These are phyloP conservation scores for Apodospora peruviana DNA, from an alignment of 495 filamentous ascomycete species.

Conservation along the genomic window DNA sequence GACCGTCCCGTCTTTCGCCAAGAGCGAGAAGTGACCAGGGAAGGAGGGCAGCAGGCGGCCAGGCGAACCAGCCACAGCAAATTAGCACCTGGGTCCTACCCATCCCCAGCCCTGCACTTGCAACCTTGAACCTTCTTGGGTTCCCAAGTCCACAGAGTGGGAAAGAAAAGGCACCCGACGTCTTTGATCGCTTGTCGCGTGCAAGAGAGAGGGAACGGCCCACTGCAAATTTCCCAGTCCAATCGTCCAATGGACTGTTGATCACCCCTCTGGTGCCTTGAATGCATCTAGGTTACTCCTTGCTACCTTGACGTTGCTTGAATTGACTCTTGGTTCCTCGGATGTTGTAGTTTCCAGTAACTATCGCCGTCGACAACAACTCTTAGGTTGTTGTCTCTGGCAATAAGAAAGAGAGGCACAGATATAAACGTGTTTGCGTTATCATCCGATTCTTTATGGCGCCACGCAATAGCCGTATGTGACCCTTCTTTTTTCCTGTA, in stretches of 20 bases:
- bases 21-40: background rate
- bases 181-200: no score
- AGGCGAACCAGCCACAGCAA: conserved; percentile 20
- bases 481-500: background rate
- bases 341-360: no score
- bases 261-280: no score
- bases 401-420: no score
- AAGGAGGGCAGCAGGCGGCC: background rate
- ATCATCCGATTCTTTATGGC: conserved; percentile 16
- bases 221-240: background rate
- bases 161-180: no score
- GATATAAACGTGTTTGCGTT: no score
- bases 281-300: no score
- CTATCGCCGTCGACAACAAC: no score
- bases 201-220: no score
- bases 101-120: conserved; percentile 4
- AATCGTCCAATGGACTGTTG: background rate
- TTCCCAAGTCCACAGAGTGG: background rate
- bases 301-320: no score
- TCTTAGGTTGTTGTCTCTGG: no score
- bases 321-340: no score
- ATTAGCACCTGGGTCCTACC: conserved; percentile 15
- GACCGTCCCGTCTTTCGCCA: background rate
- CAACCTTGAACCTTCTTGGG: background rate
- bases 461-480: conserved; percentile 17